Evolutionary conservation across 768 basidiomycete species (phyloP).

Genomic region (Termitomyces sp.): DNA sequence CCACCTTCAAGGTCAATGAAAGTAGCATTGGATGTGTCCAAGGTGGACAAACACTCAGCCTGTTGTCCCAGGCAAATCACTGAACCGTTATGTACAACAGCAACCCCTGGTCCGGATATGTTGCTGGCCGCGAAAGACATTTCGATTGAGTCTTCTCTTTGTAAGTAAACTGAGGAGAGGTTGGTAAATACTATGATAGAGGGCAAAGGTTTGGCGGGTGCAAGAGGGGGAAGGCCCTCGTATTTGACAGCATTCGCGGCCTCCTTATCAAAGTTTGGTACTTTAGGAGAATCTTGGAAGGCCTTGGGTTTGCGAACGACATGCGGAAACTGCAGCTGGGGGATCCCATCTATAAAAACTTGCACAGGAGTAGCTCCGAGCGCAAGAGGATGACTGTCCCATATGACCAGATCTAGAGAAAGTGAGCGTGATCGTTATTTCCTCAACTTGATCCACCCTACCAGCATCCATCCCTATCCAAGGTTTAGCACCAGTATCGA

Average conservation of each 20-base stretch:
- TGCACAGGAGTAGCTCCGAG: constrained; percentile 84
- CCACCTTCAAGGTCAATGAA: constrained; percentile 70
- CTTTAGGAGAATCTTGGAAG: constrained; percentile 43
- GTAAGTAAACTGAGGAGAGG: constrained; percentile 43
- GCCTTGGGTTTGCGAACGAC: constrained; percentile 43
- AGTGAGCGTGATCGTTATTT: neutral
- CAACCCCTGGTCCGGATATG: constrained; percentile 22
- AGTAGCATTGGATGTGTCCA: constrained; percentile 17
- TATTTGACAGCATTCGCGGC: constrained; percentile 52
- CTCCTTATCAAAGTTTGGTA: constrained; percentile 70
- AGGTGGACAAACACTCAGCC: constrained; percentile 17
- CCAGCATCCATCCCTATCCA: constrained; percentile 70
- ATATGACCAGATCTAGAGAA: constrained; percentile 63
- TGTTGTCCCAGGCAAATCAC: constrained; percentile 42
- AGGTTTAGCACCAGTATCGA: neutral
- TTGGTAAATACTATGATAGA: constrained; percentile 54
- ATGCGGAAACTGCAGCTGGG: constrained; percentile 52
- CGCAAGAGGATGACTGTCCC: constrained; percentile 81
- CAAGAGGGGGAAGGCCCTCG: constrained; percentile 74
- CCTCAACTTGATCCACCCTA: constrained; percentile 17
- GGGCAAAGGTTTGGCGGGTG: constrained; percentile 28
- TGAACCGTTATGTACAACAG: constrained; percentile 39
- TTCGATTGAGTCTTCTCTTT: constrained; percentile 22
- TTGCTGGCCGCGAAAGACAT: constrained; percentile 20
- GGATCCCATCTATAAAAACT: constrained; percentile 87